Evolutionary conservation across 179 eudicot genomes (phyloP).

Genomic region (Carnegiea gigantea): DNA sequence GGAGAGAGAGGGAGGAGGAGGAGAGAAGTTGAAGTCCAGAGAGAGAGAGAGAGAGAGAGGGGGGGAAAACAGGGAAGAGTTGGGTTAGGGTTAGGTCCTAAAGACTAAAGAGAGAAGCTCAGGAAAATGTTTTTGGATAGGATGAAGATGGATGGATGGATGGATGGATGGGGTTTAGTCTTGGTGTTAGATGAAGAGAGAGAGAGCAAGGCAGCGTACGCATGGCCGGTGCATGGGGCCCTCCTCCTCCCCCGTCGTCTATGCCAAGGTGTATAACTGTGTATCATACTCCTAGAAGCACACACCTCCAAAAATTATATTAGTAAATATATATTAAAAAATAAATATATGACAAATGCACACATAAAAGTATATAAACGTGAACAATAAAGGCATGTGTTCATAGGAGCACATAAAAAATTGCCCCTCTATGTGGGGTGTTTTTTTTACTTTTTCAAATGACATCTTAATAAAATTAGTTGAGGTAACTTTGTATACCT

Average conservation of each 20-base stretch:
- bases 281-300: too few relatives aligned
- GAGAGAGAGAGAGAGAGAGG: conserved; percentile 25
- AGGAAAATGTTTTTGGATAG: conserved; percentile 2
- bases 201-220: conserved; percentile 40
- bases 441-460: too few relatives aligned
- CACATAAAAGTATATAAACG: too few relatives aligned
- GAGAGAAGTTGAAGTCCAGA: background rate
- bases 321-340: too few relatives aligned
- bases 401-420: too few relatives aligned
- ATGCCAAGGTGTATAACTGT: too few relatives aligned
- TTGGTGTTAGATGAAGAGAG: background rate
- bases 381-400: too few relatives aligned
- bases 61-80: conserved; percentile 11
- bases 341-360: too few relatives aligned
- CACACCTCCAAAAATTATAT: too few relatives aligned
- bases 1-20: conserved; percentile 14
- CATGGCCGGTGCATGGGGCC: conserved; percentile 61
- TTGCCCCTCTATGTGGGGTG: too few relatives aligned
- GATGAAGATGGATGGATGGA: background rate
- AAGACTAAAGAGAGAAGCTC: conserved; percentile 17
- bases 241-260: background rate
- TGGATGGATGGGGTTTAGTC: background rate
- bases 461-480: too few relatives aligned
- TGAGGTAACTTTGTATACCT: too few relatives aligned
- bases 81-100: conserved; percentile 73